Evolutionary conservation across 306 rosid species (phyloP).

Genomic region (Quercus parvula): DNA sequence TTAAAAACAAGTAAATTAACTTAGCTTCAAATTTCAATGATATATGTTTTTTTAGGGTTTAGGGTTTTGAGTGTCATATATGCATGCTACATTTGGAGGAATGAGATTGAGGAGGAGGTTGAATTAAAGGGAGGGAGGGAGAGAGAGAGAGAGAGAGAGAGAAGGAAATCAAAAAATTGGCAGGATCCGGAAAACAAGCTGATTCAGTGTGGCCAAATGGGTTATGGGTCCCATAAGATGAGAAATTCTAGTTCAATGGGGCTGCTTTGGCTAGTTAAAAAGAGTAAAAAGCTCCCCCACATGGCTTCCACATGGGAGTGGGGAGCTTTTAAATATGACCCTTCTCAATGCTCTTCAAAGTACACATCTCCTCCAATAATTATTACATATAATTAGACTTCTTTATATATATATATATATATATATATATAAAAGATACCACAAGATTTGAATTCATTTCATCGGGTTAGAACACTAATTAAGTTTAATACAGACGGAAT

Average conservation of each 20-base stretch:
- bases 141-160: conserved; percentile 12
- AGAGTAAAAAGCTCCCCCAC: conserved; percentile 46
- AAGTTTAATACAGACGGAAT: too few species aligned
- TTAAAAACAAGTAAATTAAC: not conserved
- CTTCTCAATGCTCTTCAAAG: conserved; percentile 9
- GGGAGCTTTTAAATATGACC: conserved; percentile 42
- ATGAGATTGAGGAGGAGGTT: not conserved
- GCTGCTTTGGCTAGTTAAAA: conserved; percentile 35
- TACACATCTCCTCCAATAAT: conserved; percentile 13
- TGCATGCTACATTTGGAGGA: not conserved
- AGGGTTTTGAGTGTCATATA: not conserved
- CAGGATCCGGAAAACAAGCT: conserved; percentile 79
- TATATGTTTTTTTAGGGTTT: not conserved
- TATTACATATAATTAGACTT: not conserved
- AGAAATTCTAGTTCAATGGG: conserved; percentile 51
- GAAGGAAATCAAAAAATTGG: conserved; percentile 27
- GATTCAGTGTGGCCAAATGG: conserved; percentile 18
- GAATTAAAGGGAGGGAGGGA: conserved; percentile 1
- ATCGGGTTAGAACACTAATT: too few species aligned
- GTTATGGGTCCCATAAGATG: conserved; percentile 50
- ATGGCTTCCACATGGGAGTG: conserved; percentile 70
- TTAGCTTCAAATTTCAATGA: not conserved
- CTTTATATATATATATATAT: too few species aligned
- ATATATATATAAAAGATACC: too few species aligned
- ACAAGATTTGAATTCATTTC: too few species aligned